phyloP scores from a whole-genome alignment of 495 filamentous ascomycete genomes.

The Penicillium turbatum region DNA sequence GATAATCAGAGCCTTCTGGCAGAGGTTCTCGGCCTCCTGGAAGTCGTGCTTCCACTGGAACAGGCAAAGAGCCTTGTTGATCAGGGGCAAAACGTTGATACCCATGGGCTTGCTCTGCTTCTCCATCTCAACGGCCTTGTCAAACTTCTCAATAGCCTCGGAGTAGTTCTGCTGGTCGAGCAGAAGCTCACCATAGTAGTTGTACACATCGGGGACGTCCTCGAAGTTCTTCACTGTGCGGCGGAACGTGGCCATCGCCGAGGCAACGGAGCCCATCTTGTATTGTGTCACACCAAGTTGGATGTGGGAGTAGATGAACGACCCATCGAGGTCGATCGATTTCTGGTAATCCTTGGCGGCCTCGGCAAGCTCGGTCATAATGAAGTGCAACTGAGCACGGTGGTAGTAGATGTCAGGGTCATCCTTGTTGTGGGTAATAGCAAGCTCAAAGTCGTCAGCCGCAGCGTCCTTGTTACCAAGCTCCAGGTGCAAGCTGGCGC shows the following conservation, averaged over 20 bases:
- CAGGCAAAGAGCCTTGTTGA: constrained; percentile 95
- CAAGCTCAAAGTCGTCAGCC: constrained; percentile 79
- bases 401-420: constrained; percentile 99
- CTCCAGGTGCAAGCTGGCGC: constrained; percentile 96
- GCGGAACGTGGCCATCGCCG: constrained; percentile 97
- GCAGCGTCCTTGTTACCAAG: constrained; percentile 88
- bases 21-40: constrained; percentile 87
- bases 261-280: constrained; percentile 98
- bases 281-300: constrained; percentile 99
- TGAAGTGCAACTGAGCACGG: constrained; percentile 97
- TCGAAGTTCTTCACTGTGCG: constrained; percentile 98
- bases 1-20: constrained; percentile 95
- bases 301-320: constrained; percentile 99
- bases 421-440: constrained; percentile 76
- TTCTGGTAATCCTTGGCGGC: constrained; percentile 99
- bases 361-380: constrained; percentile 85
- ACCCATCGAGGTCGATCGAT: constrained; percentile 91
- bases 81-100: constrained; percentile 96
- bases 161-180: constrained; percentile 93
- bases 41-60: constrained; percentile 99
- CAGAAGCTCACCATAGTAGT: constrained; percentile 98
- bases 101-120: constrained; percentile 84
- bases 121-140: constrained; percentile 96
- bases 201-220: constrained; percentile 95
- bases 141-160: constrained; percentile 97